phyloP scores from a whole-genome alignment of 1,284 basidiomycete genomes.

The Ceratobasidium sp. region DNA sequence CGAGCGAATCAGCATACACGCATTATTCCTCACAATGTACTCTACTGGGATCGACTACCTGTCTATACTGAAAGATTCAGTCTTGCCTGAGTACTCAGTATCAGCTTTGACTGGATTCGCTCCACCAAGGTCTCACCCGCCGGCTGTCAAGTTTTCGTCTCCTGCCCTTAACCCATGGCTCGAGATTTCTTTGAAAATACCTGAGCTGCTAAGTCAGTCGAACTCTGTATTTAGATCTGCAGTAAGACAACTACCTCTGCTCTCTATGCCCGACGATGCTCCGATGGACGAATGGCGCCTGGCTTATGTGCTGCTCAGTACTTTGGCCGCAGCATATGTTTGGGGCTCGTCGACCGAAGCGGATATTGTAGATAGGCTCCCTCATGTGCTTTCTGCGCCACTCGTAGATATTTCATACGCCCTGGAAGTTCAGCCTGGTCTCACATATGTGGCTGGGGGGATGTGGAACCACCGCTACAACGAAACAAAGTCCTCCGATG shows the following conservation, averaged over 20 bases:
- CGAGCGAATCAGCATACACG: neutral
- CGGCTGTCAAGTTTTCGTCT: slow-evolving; percentile 21
- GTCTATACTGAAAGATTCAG: slow-evolving; percentile 9
- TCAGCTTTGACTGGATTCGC: slow-evolving; percentile 26
- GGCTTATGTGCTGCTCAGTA: slow-evolving; percentile 7
- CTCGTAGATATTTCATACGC: neutral
- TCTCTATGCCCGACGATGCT: slow-evolving; percentile 18
- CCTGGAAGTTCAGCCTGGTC: slow-evolving; percentile 23
- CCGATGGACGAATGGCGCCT: slow-evolving; percentile 32
- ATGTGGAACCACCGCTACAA: slow-evolving; percentile 26
- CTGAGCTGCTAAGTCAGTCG: neutral
- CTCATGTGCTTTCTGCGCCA: slow-evolving; percentile 8
- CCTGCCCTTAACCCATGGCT: slow-evolving; percentile 23
- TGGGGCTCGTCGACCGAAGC: slow-evolving; percentile 17
- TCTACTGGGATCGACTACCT: neutral
- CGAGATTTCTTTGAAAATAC: slow-evolving; percentile 15
- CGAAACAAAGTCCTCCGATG: neutral
- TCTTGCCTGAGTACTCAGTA: slow-evolving; percentile 22
- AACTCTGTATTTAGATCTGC: neutral
- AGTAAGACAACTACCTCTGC: slow-evolving; percentile 3
- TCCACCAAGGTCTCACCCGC: slow-evolving; percentile 12
- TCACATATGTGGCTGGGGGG: slow-evolving; percentile 13
- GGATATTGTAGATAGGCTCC: slow-evolving; percentile 1
- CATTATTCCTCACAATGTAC: neutral
- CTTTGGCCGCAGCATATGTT: slow-evolving; percentile 20